Conservation (phyloP, 1,139 yeast species). For the Nakaseomyces delphensis region DNA sequence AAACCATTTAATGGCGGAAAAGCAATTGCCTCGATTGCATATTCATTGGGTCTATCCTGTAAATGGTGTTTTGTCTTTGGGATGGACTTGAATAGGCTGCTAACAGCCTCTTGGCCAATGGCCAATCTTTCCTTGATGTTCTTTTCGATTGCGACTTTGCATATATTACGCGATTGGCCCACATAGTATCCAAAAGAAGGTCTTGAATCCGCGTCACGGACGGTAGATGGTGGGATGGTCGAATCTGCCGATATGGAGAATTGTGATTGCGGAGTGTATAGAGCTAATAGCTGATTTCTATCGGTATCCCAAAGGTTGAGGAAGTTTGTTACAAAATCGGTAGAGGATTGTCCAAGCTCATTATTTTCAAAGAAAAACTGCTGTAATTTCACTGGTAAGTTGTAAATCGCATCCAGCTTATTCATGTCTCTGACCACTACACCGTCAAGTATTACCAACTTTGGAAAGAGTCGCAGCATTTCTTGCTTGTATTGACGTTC, state of each 20-base stretch:
- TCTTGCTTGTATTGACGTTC: conserved; percentile 50
- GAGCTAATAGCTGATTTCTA: conserved; percentile 55
- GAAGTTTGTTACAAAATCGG: conserved; percentile 67
- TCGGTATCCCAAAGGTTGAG: conserved; percentile 75
- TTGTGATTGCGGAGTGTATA: conserved; percentile 78
- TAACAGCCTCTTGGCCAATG: conserved; percentile 64
- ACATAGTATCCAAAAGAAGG: conserved; percentile 58
- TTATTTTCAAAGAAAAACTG: conserved; percentile 73
- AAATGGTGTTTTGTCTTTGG: conserved; percentile 74
- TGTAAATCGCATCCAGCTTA: conserved; percentile 43
- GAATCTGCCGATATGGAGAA: conserved; percentile 61
- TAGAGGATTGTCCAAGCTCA: conserved; percentile 61
- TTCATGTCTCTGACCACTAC: conserved; percentile 65
- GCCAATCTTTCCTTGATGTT: conserved; percentile 50
- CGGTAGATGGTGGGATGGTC: conserved; percentile 38
- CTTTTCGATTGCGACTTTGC: conserved; percentile 54
- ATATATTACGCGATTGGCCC: conserved; percentile 66
- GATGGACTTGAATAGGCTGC: conserved; percentile 49
- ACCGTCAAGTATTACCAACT: conserved; percentile 71
- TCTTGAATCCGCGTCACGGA: conserved; percentile 34
- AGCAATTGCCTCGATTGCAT: conserved; percentile 72
- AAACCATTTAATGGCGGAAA: conserved; percentile 68
- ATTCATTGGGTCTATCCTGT: conserved; percentile 50
- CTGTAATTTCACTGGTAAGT: conserved; percentile 42
- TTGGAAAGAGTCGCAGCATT: conserved; percentile 64